Base-by-base conservation (phyloP, 768 basidiomycete genomes). In the Lactarius evosmus region DNA sequence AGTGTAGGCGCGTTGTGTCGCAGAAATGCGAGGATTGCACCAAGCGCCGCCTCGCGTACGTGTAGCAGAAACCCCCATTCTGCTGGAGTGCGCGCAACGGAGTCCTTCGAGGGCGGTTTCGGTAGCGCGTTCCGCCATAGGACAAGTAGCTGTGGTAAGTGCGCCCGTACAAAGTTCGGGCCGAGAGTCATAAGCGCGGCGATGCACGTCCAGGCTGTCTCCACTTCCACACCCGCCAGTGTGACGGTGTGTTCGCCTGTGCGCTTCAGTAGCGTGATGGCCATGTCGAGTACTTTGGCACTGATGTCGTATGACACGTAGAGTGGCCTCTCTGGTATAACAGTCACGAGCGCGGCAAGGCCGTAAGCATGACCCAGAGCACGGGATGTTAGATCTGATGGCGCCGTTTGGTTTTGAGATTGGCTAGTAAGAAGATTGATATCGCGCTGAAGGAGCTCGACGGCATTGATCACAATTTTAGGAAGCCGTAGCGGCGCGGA, bases 51-150 rank as follows among this genome's bases (percentile, higher is more conserved):
- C 75, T 97, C 95, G 27, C 96, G 82, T 22, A 98, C 91, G 63
- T 92, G 87, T 8, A 98, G 79, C 2, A 99, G 79, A 76, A 98
- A 99, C 40, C 83, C 81, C 94, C 95, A 98, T 69, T 98, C 97
- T 0, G 83, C 78, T 25, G 83, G 78, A 30, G 86, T 84, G 33
- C 95, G 79, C 19, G 85, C 85, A 5, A 81, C 80, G 17, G 85
- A 78, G 70, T 98, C 96, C 74, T 97, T 97, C 70, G 82, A 89
- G 0, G 93, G 95, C 0, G 93, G 89, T 74, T 98, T 99, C 1
- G 97, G 95, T 0, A 99, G 80, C 1, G 96, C 95, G 69, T 99
- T 99, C 34, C 97, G 82, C 97, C 97, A 99, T 3, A 99, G 83
- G 0, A 98, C 93, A 44, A 98, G 82, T 19, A 98, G 80, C 69